These are phyloP conservation scores for Saccharomycopsis sp. DNA, from an alignment of 805 yeast species.

Conservation along the genomic window DNA sequence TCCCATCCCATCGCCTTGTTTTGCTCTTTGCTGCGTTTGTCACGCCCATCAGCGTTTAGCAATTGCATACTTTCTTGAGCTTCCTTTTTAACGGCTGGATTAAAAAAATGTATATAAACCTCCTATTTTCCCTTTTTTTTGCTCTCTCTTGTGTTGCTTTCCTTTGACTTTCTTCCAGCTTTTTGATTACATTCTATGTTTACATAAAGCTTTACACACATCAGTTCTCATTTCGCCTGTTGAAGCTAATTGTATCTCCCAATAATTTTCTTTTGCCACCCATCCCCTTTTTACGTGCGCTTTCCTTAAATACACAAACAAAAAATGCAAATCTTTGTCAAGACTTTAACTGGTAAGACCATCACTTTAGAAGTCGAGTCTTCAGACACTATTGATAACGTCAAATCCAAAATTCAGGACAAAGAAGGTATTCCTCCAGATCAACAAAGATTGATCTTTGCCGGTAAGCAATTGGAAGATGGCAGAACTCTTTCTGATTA, in stretches of 20 bases:
- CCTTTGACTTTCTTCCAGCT: neutral
- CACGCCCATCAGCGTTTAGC: too few relatives aligned
- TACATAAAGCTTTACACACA: neutral
- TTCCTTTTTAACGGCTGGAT: too few relatives aligned
- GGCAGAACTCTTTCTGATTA: constrained; percentile 92
- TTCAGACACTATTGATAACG: constrained; percentile 92
- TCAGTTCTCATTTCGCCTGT: neutral
- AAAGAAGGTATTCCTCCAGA: constrained; percentile 97
- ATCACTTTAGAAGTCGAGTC: constrained; percentile 84
- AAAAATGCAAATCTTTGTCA: constrained; percentile 83
- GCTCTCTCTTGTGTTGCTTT: neutral
- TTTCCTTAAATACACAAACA: constrained; percentile 28
- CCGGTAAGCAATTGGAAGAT: constrained; percentile 94
- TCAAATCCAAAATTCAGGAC: constrained; percentile 91
- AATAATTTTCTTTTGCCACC: neutral
- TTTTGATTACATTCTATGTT: neutral
- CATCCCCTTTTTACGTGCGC: neutral
- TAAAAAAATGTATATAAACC: neutral
- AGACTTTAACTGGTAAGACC: constrained; percentile 86
- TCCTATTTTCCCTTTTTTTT: neutral
- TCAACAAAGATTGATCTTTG: constrained; percentile 91
- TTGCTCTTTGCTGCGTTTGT: too few relatives aligned
- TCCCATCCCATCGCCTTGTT: neutral
- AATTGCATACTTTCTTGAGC: too few relatives aligned
- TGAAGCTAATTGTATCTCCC: neutral